Evolutionary conservation across 306 rosid species (phyloP), one percentile per base, ranked within the genome.

Genomic region (Fragaria vesca): DNA sequence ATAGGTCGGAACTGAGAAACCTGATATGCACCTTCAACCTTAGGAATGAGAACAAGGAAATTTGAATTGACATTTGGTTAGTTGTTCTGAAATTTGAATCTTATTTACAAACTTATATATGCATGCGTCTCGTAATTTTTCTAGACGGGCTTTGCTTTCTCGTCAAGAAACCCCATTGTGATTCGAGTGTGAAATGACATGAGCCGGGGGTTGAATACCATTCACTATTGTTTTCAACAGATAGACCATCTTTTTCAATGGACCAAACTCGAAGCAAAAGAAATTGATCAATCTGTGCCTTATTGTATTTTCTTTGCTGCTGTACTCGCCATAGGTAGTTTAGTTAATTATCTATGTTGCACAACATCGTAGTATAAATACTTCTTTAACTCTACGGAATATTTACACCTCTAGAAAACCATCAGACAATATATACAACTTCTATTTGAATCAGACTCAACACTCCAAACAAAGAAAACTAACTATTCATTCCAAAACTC

Each of bases 61-160:
- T 32, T 2, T 32, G 34, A 32, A 32, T 30, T 30, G 32, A 30
- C 32, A 30, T 30, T 30, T 30, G 32, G 32, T 3, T 30, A 30
- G 3, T 30, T 30, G 32, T 30, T 30, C 32, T 30, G 32, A 30
- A 30, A 30, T 30, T 30, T 30, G 32, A 30, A 32, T 40, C 2
- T 21, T 21, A 12, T 32, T 21, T 62, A 26, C 21, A 24, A 46
- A 69, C 3, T 26, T 24, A 36, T 48, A 26, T n/a, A 71, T 48
- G 73, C 38, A 68, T 21, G 2, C 2, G 32, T 45, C 17, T 11
- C 6, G 8, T n/a, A 58, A 24, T 43, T 12, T 42, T 28, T 1
- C 36, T 48, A 47, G 34, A 47, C 20, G 43, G 43, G 26, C 43
- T 70, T 69, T 70, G 74, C 74, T 28, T 47, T 28, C 73, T 69